These are phyloP conservation scores for Debaryomyces psychrophilus DNA, from an alignment of 1,139 yeast genomes.

Conservation along the genomic window DNA sequence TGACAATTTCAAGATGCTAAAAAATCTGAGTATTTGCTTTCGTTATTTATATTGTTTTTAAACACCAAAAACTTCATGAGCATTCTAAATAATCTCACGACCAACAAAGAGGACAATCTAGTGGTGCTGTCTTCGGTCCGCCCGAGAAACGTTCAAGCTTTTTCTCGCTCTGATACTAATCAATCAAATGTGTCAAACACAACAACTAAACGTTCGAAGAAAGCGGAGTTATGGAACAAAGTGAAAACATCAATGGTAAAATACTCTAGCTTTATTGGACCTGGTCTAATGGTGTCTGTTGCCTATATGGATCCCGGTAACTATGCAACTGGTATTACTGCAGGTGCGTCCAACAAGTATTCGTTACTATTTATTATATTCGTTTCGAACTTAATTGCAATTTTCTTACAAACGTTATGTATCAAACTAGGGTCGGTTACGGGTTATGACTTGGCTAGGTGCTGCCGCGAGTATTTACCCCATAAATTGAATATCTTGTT, in stretches of 20 bases:
- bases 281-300: conserved; percentile 75
- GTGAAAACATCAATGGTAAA: conserved; percentile 26
- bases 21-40: too few relatives aligned
- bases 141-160: not conserved
- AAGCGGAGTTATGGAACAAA: not conserved
- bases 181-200: not conserved
- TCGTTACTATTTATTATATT: conserved; percentile 68
- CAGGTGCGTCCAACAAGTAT: conserved; percentile 71
- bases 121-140: not conserved
- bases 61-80: not conserved
- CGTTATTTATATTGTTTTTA: too few relatives aligned
- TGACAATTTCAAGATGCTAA: too few relatives aligned
- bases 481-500: conserved; percentile 56
- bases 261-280: conserved; percentile 68
- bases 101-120: not conserved
- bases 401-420: conserved; percentile 71
- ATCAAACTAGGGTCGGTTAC: conserved; percentile 80
- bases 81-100: not conserved
- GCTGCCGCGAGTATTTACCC: conserved; percentile 66
- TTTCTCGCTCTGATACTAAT: not conserved
- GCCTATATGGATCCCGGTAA: conserved; percentile 89
- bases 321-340: conserved; percentile 76
- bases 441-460: conserved; percentile 74
- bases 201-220: not conserved
- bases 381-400: conserved; percentile 70